phyloP scores from a whole-genome alignment of 129 eudicot genomes.

The Flaveria ramosissima region DNA sequence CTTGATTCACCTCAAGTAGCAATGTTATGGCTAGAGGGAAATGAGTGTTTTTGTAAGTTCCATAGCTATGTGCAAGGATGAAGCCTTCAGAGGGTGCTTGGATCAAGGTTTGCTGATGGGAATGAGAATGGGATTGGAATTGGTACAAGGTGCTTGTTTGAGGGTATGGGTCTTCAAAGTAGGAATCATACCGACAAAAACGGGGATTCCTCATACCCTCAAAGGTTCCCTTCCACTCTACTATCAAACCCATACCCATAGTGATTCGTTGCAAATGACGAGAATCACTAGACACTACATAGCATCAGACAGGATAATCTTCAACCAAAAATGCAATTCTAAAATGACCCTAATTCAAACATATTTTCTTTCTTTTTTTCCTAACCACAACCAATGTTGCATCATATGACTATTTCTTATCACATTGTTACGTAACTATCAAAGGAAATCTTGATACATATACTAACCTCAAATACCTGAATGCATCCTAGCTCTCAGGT shows the following conservation, averaged over 20 bases:
- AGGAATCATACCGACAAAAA: not conserved
- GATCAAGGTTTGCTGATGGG: not conserved
- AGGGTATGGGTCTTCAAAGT: not conserved
- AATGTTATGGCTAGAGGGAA: constrained; percentile 22
- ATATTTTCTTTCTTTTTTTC: not conserved
- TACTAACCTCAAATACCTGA: constrained; percentile 12
- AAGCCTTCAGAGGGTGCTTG: constrained; percentile 1
- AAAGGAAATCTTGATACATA: not conserved
- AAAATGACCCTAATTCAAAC: not conserved
- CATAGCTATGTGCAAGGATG: not conserved
- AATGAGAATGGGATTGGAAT: not conserved
- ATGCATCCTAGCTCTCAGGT: constrained; percentile 16
- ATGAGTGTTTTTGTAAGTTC: not conserved
- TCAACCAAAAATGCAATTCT: not conserved
- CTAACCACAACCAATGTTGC: constrained; percentile 1
- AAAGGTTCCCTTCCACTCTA: not conserved
- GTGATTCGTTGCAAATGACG: not conserved
- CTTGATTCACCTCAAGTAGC: constrained; percentile 25
- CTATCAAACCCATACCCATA: not conserved
- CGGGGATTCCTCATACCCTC: not conserved
- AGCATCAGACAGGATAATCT: not conserved
- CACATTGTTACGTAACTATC: constrained; percentile 1
- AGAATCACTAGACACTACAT: not conserved
- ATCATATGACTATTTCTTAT: constrained; percentile 1
- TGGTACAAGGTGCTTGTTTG: not conserved